These are phyloP conservation scores for Neurospora sp. DNA, from an alignment of 495 filamentous ascomycete species.

Conservation along the genomic window DNA sequence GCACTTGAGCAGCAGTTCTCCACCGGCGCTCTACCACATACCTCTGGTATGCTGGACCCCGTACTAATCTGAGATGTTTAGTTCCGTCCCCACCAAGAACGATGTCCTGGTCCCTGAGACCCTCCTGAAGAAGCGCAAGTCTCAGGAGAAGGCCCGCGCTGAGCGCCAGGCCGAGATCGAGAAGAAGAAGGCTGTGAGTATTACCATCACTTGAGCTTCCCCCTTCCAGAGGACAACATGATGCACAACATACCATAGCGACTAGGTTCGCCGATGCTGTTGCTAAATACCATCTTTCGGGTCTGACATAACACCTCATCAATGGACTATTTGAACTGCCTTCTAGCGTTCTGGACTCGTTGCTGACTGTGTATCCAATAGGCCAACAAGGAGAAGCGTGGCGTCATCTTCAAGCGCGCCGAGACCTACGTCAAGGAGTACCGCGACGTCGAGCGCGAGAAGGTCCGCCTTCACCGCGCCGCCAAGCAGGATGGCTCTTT, in stretches of 20 bases:
- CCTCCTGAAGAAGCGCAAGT: slow-evolving; percentile 99
- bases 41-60: slow-evolving; percentile 54
- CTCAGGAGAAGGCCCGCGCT: slow-evolving; percentile 94
- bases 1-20: slow-evolving; percentile 78
- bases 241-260: slow-evolving; percentile 65
- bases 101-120: slow-evolving; percentile 95
- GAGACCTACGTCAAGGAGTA: slow-evolving; percentile 99
- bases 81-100: slow-evolving; percentile 77
- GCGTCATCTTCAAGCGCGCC: slow-evolving; percentile 98
- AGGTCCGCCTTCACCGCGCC: slow-evolving; percentile 80
- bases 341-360: slow-evolving; percentile 1
- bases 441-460: slow-evolving; percentile 95
- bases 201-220: slow-evolving; percentile 14
- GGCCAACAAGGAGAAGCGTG: slow-evolving; percentile 95
- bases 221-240: slow-evolving; percentile 24
- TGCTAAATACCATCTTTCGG: slow-evolving; percentile 99
- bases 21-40: slow-evolving; percentile 69
- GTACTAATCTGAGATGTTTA: slow-evolving; percentile 51
- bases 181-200: slow-evolving; percentile 83
- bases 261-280: slow-evolving; percentile 98
- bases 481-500: slow-evolving; percentile 88
- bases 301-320: slow-evolving; percentile 55
- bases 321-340: slow-evolving; percentile 14
- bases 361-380: slow-evolving; percentile 40
- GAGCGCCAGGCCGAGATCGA: slow-evolving; percentile 67